Evolutionary conservation across 1,139 yeast species (phyloP).

Genomic region (Suhomyces atakaporum): DNA sequence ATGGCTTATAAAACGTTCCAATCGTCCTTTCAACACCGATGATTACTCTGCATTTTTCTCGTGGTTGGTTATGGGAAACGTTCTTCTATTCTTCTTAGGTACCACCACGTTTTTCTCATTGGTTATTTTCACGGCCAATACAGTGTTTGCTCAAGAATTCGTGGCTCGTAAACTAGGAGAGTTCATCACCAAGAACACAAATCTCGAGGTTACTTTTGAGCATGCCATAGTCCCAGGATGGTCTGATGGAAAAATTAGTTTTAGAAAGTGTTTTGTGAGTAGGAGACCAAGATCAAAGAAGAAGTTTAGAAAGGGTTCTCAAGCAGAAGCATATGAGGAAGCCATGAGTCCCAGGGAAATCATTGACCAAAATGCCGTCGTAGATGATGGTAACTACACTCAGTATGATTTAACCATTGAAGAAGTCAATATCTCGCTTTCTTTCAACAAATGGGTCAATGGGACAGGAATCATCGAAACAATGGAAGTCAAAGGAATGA

Average conservation of each 20-base stretch:
- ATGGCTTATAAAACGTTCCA: slow-evolving; percentile 63
- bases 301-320: slow-evolving; percentile 71
- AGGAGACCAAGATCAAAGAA: slow-evolving; percentile 65
- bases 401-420: slow-evolving; percentile 92
- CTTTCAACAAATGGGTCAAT: slow-evolving; percentile 83
- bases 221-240: slow-evolving; percentile 95
- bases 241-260: slow-evolving; percentile 83
- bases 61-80: slow-evolving; percentile 88
- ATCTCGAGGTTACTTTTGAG: slow-evolving; percentile 87
- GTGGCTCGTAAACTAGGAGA: slow-evolving; percentile 83
- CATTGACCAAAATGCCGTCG: slow-evolving; percentile 31
- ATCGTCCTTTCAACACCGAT: slow-evolving; percentile 78
- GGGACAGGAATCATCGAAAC: slow-evolving; percentile 87
- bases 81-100: slow-evolving; percentile 72
- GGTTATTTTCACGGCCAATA: slow-evolving; percentile 74
- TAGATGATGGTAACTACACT: slow-evolving; percentile 91
- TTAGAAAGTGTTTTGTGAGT: slow-evolving; percentile 84
- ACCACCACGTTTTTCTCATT: slow-evolving; percentile 89
- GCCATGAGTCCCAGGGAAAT: slow-evolving; percentile 26
- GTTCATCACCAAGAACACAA: slow-evolving; percentile 78
- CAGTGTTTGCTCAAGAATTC: slow-evolving; percentile 87
- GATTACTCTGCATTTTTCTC: slow-evolving; percentile 88
- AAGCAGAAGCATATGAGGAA: slow-evolving; percentile 62
- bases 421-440: slow-evolving; percentile 76
- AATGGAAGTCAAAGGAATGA: slow-evolving; percentile 76